phyloP scores from a whole-genome alignment of 2,329 filamentous ascomycete genomes.

The Pseudogymnoascus sp. region DNA sequence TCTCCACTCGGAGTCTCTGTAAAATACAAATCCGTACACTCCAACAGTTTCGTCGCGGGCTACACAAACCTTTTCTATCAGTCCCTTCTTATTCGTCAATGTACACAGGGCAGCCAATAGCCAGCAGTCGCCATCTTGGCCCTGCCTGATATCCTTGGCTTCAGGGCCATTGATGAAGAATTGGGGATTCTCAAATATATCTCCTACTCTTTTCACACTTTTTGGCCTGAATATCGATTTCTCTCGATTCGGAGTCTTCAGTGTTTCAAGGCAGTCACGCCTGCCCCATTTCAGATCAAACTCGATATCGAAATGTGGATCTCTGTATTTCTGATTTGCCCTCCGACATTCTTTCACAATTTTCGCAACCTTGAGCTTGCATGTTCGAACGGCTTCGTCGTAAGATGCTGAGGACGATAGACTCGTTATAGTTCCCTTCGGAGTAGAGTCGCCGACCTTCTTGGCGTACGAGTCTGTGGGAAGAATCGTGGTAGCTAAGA shows the following conservation, averaged over 20 bases:
- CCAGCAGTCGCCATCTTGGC: conserved; percentile 77
- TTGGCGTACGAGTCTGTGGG: conserved; percentile 60
- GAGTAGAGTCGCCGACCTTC: conserved; percentile 48
- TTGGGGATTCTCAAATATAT: conserved; percentile 68
- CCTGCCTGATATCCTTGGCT: conserved; percentile 73
- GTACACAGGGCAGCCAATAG: conserved; percentile 73
- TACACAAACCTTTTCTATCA: conserved; percentile 68
- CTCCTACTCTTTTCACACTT: conserved; percentile 66
- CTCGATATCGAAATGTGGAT: conserved; percentile 82
- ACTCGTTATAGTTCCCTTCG: conserved; percentile 45
- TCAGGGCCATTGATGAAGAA: conserved; percentile 75
- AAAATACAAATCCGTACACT: conserved; percentile 86
- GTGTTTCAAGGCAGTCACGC: conserved; percentile 42
- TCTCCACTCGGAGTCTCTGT: conserved; percentile 83
- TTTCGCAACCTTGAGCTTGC: conserved; percentile 55
- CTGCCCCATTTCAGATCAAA: conserved; percentile 58
- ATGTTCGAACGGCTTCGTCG: conserved; percentile 62
- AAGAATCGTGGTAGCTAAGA: conserved; percentile 57
- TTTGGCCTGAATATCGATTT: conserved; percentile 41
- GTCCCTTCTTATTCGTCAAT: conserved; percentile 62
- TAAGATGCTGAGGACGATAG: conserved; percentile 59
- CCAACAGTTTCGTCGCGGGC: conserved; percentile 66
- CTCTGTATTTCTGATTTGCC: conserved; percentile 77
- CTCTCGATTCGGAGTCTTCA: conserved; percentile 12
- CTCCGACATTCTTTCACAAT: conserved; percentile 61